These are phyloP conservation scores for Acacia confusa DNA, from an alignment of 306 rosid genomes.

Conservation along the genomic window DNA sequence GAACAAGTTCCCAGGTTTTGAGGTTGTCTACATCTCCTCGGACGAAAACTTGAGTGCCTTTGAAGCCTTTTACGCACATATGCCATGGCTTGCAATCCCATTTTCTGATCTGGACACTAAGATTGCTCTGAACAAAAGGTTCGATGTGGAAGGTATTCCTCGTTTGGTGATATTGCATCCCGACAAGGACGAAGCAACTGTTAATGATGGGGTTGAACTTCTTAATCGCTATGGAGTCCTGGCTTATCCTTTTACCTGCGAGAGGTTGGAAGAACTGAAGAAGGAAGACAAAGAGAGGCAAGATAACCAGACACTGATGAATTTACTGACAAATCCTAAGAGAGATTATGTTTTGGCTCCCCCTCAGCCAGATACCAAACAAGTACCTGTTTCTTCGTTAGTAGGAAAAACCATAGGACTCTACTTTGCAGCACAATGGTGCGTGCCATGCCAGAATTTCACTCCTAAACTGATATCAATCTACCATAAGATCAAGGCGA, in stretches of 20 bases:
- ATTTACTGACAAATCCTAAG: slow-evolving; percentile 49
- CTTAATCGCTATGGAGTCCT: slow-evolving; percentile 69
- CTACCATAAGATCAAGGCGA: slow-evolving; percentile 59
- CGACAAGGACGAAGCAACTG: slow-evolving; percentile 46
- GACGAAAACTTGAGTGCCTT: slow-evolving; percentile 84
- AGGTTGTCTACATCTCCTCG: slow-evolving; percentile 80
- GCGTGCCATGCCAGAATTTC: slow-evolving; percentile 71
- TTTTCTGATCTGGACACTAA: slow-evolving; percentile 81
- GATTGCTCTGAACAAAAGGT: slow-evolving; percentile 65
- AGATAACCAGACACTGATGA: slow-evolving; percentile 72
- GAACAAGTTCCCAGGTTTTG: slow-evolving; percentile 51
- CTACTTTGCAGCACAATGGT: slow-evolving; percentile 88
- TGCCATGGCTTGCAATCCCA: slow-evolving; percentile 94
- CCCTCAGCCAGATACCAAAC: slow-evolving; percentile 22
- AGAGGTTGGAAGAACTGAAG: slow-evolving; percentile 57
- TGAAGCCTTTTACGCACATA: slow-evolving; percentile 45
- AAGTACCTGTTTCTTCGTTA: slow-evolving; percentile 72
- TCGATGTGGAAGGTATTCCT: slow-evolving; percentile 83
- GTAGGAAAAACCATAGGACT: slow-evolving; percentile 83
- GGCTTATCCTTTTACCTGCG: slow-evolving; percentile 74
- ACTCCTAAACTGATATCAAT: slow-evolving; percentile 62
- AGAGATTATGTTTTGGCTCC: slow-evolving; percentile 67
- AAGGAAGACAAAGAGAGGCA: slow-evolving; percentile 67
- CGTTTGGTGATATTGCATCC: slow-evolving; percentile 80
- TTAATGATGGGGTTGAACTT: slow-evolving; percentile 74